Percentiles rank a stretch among this genome's conserved stretches.
These are phyloP conservation scores for Tolypocladium ophioglossoides DNA, from an alignment of 2,329 filamentous ascomycete genomes.

Conservation along the genomic window DNA sequence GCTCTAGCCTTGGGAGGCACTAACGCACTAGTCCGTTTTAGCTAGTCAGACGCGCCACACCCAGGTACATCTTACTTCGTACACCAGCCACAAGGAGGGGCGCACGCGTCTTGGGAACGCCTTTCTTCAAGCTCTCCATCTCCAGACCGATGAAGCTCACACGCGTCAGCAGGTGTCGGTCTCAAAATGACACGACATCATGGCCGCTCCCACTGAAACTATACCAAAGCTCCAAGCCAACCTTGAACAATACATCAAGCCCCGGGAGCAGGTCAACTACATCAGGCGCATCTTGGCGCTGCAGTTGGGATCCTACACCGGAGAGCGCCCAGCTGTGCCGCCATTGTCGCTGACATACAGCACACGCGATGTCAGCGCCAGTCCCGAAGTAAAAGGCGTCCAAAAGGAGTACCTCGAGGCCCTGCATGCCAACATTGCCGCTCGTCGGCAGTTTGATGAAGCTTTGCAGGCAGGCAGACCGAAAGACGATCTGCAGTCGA, in stretches of 20 bases:
- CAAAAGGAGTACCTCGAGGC: constrained; percentile 46
- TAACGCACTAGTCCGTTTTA: constrained; percentile 3
- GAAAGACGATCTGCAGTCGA: constrained; percentile 10
- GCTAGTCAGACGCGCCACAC: constrained; percentile 5
- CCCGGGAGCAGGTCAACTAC: constrained; percentile 45
- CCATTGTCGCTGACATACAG: constrained; percentile 39
- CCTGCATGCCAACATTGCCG: constrained; percentile 39
- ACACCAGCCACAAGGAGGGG: constrained; percentile 5
- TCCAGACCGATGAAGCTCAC: neutral
- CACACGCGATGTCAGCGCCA: constrained; percentile 21
- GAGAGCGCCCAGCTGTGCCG: constrained; percentile 28
- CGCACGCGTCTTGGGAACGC: neutral
- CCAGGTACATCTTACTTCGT: neutral
- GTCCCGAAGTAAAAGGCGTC: constrained; percentile 31
- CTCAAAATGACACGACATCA: constrained; percentile 7
- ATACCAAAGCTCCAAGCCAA: constrained; percentile 27
- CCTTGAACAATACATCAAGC: constrained; percentile 43
- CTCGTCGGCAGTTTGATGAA: constrained; percentile 35
- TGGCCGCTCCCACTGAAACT: constrained; percentile 21
- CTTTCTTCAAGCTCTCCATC: no score
- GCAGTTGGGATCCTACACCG: constrained; percentile 38
- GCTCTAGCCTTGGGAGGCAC: constrained; percentile 8
- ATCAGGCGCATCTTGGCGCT: constrained; percentile 45
- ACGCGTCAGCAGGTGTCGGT: neutral
- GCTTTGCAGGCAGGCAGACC: constrained; percentile 16